Evolutionary conservation across 2,329 filamentous ascomycete species (phyloP).

Genomic region (Plectosphaerella sp.): DNA sequence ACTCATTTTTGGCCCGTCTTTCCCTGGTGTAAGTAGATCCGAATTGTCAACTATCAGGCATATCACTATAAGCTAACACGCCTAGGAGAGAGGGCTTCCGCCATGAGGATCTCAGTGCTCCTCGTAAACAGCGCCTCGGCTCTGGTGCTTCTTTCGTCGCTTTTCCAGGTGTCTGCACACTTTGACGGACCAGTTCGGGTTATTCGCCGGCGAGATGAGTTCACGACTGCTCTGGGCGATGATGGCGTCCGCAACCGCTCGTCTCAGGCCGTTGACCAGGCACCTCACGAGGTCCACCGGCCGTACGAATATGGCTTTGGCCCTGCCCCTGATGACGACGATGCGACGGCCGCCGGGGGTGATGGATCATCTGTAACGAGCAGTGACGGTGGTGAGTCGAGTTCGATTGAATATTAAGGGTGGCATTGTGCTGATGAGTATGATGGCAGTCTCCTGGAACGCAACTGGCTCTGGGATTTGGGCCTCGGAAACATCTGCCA

Average conservation of each 20-base stretch:
- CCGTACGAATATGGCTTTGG: not conserved
- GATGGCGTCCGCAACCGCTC: not conserved
- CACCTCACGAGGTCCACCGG: not conserved
- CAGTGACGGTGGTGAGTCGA: not conserved
- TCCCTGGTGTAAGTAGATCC: not conserved
- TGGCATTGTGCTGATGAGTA: not conserved
- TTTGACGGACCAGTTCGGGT: not conserved
- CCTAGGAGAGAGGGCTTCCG: not conserved
- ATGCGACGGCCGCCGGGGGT: not conserved
- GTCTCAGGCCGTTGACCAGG: not conserved
- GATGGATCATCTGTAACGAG: not conserved
- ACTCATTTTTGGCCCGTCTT: not conserved
- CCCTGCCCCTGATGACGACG: not conserved
- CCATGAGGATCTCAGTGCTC: constrained; percentile 31
- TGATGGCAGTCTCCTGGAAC: too few species aligned
- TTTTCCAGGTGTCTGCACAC: not conserved
- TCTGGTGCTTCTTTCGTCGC: constrained; percentile 18
- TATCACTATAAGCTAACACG: not conserved
- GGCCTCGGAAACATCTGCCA: too few species aligned
- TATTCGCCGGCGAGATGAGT: not conserved
- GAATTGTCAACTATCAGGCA: not conserved
- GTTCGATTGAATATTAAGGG: not conserved
- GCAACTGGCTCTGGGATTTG: too few species aligned
- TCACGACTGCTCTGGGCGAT: not conserved
- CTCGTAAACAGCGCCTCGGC: constrained; percentile 27